A percentile compares a stretch with the other conserved stretches of the same genome.
phyloP scores from a whole-genome alignment of 495 filamentous ascomycete species.

The Podospora bellae-mahoneyi region DNA sequence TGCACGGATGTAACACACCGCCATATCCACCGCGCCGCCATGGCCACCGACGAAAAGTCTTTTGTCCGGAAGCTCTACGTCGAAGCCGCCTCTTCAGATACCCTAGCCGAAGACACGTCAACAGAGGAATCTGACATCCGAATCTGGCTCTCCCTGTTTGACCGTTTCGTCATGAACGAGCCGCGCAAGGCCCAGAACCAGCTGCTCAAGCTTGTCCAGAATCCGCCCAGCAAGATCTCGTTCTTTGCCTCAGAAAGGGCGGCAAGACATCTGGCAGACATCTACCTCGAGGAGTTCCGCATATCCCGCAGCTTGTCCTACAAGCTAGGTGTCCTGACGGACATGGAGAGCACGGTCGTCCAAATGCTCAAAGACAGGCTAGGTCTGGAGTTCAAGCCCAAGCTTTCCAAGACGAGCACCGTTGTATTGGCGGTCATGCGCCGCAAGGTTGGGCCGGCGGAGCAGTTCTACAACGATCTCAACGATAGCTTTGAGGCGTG shows the following conservation, averaged over 20 bases:
- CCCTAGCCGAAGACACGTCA: not conserved
- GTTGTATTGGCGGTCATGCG: slow-evolving; percentile 9
- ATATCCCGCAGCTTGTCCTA: slow-evolving; percentile 8
- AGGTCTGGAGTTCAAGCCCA: slow-evolving; percentile 11
- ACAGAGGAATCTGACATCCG: slow-evolving; percentile 9
- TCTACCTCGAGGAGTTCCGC: slow-evolving; percentile 9
- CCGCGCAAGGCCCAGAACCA: not conserved
- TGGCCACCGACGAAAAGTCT: slow-evolving; percentile 1
- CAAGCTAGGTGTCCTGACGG: not conserved
- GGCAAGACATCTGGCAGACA: slow-evolving; percentile 5
- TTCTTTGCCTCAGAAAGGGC: slow-evolving; percentile 5
- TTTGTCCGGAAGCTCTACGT: not conserved
- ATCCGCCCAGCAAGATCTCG: not conserved
- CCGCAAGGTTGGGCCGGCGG: slow-evolving; percentile 8
- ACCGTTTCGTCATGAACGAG: slow-evolving; percentile 9
- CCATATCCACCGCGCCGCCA: slow-evolving; percentile 9
- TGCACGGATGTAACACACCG: slow-evolving; percentile 9
- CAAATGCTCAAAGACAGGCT: slow-evolving; percentile 4
- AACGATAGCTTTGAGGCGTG: slow-evolving; percentile 8
- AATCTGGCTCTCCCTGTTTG: slow-evolving; percentile 7
- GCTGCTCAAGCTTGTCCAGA: not conserved
- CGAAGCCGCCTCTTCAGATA: not conserved
- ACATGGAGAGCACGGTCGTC: slow-evolving; percentile 5
- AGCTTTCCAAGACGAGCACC: slow-evolving; percentile 5
- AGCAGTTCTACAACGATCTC: slow-evolving; percentile 1